Base-by-base conservation (phyloP, 768 basidiomycete genomes). In the Pleurotus pulmonarius region DNA sequence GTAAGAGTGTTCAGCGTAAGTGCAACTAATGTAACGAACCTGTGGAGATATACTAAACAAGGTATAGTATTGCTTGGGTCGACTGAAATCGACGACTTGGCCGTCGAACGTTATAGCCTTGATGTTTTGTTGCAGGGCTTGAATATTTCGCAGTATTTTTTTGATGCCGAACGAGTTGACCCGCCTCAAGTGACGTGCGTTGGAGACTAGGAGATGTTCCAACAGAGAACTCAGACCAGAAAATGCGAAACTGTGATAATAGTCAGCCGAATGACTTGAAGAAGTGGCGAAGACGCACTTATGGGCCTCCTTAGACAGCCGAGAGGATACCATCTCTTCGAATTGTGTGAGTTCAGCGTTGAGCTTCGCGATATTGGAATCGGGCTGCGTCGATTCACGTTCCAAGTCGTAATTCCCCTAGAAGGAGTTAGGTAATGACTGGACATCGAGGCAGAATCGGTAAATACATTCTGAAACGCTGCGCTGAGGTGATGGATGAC, bases 101-200 rank as follows among this genome's bases (percentile, higher is more conserved):
- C 73, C 73, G 48, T 85, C 83, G 49, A 82, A 78, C 4, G 81
- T 81, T 51, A 93, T 80, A 6, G 87, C 86, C 66, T 90, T 91
- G 64, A 95, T 81, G 63, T 90, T 87, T 67, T 98, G 96, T 65
- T 96, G 94, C 38, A 98, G 78, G 16, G 96, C 91, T 34, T 94
- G 79, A 47, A 96, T 88, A 69, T 96, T 95, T 25, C 93, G 85
- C 65, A 84, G 71, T 61, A 98, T 88, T 73, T 96, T 97, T 66
- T 85, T 82, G 61, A 95, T 82, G 1, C 96, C 96, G 56, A 83
- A 83, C 0, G 73, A 67, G 62, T 91, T 97, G 8, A 85, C 85
- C 37, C 78, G 64, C 15, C 81, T 83, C 56, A 98, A 79, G 56
- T 83, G 74, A 37, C 85, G 83, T 22, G 89, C 92, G 58, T 87